phyloP scores from a whole-genome alignment of 1,284 basidiomycete genomes.

The Ustilago nuda region DNA sequence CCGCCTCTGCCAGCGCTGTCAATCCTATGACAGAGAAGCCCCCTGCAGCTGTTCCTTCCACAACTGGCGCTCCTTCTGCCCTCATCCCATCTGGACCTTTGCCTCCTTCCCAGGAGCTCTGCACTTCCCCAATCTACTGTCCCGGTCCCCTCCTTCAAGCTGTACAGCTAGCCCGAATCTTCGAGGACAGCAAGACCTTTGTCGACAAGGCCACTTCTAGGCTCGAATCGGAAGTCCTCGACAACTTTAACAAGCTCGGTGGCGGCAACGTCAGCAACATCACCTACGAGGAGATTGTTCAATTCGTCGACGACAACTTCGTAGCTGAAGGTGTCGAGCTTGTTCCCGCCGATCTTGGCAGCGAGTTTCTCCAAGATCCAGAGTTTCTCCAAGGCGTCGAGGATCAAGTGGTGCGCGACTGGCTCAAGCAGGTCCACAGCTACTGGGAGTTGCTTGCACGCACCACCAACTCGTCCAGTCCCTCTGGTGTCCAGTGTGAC shows the following conservation, averaged over 20 bases:
- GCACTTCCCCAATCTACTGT: slow-evolving; percentile 62
- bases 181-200: slow-evolving; percentile 86
- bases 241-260: slow-evolving; percentile 77
- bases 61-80: slow-evolving; percentile 23
- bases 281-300: slow-evolving; percentile 72
- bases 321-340: slow-evolving; percentile 86
- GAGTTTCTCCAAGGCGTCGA: slow-evolving; percentile 79
- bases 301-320: slow-evolving; percentile 83
- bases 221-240: slow-evolving; percentile 75
- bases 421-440: slow-evolving; percentile 80
- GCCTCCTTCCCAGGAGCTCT: slow-evolving; percentile 48
- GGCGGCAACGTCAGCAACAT: slow-evolving; percentile 72
- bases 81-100: slow-evolving; percentile 38
- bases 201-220: slow-evolving; percentile 75
- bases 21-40: slow-evolving; percentile 42
- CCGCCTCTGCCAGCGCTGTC: slow-evolving; percentile 7
- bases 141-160: slow-evolving; percentile 71
- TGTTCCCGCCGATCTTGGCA: slow-evolving; percentile 74
- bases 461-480: slow-evolving; percentile 79
- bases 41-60: slow-evolving; percentile 44
- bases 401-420: slow-evolving; percentile 79
- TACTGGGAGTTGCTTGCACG: slow-evolving; percentile 85
- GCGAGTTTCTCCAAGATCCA: slow-evolving; percentile 76
- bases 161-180: slow-evolving; percentile 82
- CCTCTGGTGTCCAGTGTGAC: slow-evolving; percentile 70